These are phyloP conservation scores for Mytilinidion resinicola DNA, from an alignment of 495 filamentous ascomycete species.

Conservation along the genomic window DNA sequence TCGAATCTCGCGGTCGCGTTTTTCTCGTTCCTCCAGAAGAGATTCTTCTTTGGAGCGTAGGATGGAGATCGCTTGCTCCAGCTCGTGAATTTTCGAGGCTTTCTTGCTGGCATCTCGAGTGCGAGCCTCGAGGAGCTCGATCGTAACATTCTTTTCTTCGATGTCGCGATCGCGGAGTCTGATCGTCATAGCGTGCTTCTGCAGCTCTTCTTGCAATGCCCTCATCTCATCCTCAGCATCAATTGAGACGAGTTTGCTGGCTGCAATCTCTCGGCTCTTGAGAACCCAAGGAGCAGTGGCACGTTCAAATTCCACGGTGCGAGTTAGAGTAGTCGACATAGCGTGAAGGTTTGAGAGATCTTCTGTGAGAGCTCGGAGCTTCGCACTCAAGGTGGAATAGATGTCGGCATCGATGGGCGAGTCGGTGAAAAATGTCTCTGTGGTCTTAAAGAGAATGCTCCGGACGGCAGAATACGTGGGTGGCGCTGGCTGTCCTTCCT, in stretches of 20 bases:
- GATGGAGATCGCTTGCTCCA: conserved; percentile 39
- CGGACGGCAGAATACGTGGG: conserved; percentile 61
- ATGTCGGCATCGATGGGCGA: conserved; percentile 46
- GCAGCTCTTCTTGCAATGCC: conserved; percentile 61
- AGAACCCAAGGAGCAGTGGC: conserved; percentile 73
- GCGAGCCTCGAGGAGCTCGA: conserved; percentile 79
- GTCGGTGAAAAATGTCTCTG: conserved; percentile 25
- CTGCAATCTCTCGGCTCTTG: conserved; percentile 70
- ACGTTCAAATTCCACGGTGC: conserved; percentile 79
- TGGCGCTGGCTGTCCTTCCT: conserved; percentile 66
- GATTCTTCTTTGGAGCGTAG: neutral
- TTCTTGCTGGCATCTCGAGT: conserved; percentile 74
- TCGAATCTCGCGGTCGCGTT: neutral
- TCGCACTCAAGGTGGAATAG: conserved; percentile 58
- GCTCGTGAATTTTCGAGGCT: conserved; percentile 54
- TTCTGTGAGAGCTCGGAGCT: conserved; percentile 57
- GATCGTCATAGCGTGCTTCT: conserved; percentile 57
- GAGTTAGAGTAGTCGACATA: conserved; percentile 65
- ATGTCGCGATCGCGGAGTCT: conserved; percentile 59
- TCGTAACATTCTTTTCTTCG: conserved; percentile 75
- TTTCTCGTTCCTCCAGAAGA: neutral
- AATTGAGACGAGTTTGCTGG: conserved; percentile 66
- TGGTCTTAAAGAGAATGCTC: conserved; percentile 26
- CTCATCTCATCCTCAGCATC: conserved; percentile 58
- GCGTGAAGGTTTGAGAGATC: conserved; percentile 66